Conservation (phyloP, 345 rosid genomes). For the Fremontodendron californicum region DNA sequence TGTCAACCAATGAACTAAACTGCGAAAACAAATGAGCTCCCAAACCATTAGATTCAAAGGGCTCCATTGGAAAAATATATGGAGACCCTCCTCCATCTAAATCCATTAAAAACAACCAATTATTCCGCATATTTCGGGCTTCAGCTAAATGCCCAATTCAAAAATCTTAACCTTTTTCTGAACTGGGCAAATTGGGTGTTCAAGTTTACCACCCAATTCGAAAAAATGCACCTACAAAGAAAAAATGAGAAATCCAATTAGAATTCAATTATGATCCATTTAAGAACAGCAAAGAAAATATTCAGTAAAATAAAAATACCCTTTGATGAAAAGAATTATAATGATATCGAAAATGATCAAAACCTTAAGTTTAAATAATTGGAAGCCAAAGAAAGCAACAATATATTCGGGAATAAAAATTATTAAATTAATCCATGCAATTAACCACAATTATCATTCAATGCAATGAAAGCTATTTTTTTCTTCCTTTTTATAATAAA, state of each 20-base stretch:
- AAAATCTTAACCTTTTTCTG: constrained; percentile 15
- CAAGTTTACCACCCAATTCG: background rate
- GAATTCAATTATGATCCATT: background rate
- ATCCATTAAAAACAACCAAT: constrained; percentile 47
- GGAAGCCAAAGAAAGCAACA: background rate
- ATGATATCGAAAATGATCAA: background rate
- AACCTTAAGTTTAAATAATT: background rate
- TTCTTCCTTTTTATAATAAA: background rate
- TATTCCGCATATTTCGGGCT: constrained; percentile 32
- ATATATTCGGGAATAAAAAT: background rate
- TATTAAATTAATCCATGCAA: background rate
- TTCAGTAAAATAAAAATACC: background rate
- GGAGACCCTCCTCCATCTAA: constrained; percentile 45
- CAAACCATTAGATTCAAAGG: constrained; percentile 36
- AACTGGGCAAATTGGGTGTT: background rate
- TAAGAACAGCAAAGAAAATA: background rate
- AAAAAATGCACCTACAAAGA: constrained; percentile 19
- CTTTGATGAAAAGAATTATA: background rate
- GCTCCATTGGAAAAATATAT: constrained; percentile 41
- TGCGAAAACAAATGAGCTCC: constrained; percentile 42
- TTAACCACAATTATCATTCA: background rate
- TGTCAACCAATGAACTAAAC: constrained; percentile 15
- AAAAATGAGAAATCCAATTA: background rate
- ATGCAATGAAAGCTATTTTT: background rate
- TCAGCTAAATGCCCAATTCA: constrained; percentile 13